phyloP scores from a whole-genome alignment of 768 basidiomycete genomes.

The Pholiota molesta region DNA sequence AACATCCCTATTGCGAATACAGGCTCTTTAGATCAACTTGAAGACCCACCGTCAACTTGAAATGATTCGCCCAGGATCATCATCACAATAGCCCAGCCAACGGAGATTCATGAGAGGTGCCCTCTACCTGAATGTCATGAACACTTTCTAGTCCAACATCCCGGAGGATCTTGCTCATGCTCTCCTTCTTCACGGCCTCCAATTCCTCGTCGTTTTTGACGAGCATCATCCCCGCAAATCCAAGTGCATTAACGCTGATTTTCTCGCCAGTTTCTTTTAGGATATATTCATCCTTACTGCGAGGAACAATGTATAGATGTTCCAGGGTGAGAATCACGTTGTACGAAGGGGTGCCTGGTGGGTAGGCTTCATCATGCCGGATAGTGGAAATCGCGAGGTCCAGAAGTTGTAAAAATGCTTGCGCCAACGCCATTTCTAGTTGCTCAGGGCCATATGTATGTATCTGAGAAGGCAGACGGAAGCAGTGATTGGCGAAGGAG shows the following conservation, averaged over 20 bases:
- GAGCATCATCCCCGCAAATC: constrained; percentile 88
- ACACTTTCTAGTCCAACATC: constrained; percentile 68
- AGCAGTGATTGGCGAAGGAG: constrained; percentile 82
- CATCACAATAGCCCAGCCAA: constrained; percentile 11
- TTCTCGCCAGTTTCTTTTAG: constrained; percentile 55
- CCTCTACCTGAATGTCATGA: constrained; percentile 65
- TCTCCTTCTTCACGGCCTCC: constrained; percentile 65
- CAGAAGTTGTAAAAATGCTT: constrained; percentile 71
- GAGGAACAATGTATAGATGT: constrained; percentile 87
- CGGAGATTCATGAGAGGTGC: constrained; percentile 32
- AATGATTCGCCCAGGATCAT: not conserved
- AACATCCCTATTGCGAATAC: no score
- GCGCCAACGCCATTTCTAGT: constrained; percentile 54
- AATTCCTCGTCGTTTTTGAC: constrained; percentile 83
- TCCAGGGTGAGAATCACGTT: constrained; percentile 81
- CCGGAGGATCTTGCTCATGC: constrained; percentile 62
- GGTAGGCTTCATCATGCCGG: constrained; percentile 66
- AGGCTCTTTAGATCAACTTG: no score
- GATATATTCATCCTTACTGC: constrained; percentile 61
- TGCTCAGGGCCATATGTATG: constrained; percentile 40
- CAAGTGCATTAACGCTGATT: constrained; percentile 83
- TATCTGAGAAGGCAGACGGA: constrained; percentile 55
- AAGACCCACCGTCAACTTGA: no score
- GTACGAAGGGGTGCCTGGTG: constrained; percentile 71
- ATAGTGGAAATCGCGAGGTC: constrained; percentile 78